A percentile compares a stretch with the other conserved stretches of the same genome.
Conservation (phyloP, 768 basidiomycete species). For the Nidula microcarpa region DNA sequence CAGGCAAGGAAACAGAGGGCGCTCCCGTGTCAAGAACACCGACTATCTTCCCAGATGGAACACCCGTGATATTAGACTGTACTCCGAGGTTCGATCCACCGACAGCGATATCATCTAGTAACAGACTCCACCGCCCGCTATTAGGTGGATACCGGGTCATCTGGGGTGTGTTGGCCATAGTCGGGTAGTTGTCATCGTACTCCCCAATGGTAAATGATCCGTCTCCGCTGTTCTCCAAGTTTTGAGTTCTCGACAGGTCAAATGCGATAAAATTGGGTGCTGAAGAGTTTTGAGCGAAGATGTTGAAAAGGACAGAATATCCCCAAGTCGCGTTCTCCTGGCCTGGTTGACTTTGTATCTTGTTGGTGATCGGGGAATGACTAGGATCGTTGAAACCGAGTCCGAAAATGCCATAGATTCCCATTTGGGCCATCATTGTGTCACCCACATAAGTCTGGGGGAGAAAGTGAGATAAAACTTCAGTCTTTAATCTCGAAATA, state of each 20-base stretch:
- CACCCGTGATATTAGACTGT: slow-evolving; percentile 21
- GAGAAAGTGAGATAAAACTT: too few species aligned
- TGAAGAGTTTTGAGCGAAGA: slow-evolving; percentile 29
- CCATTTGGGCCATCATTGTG: too few species aligned
- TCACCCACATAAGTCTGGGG: too few species aligned
- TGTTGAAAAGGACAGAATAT: slow-evolving; percentile 32
- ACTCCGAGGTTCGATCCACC: slow-evolving; percentile 22
- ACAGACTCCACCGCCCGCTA: slow-evolving; percentile 35
- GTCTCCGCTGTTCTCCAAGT: slow-evolving; percentile 34
- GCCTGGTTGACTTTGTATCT: too few species aligned
- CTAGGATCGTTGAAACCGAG: too few species aligned
- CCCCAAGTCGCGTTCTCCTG: slow-evolving; percentile 20
- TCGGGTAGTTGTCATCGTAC: slow-evolving; percentile 28
- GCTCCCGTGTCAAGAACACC: slow-evolving; percentile 42
- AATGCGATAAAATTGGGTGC: slow-evolving; percentile 37
- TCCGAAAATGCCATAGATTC: too few species aligned
- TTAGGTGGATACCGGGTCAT: slow-evolving; percentile 28
- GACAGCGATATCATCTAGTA: slow-evolving; percentile 33
- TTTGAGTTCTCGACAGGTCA: slow-evolving; percentile 35
- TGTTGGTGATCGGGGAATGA: too few species aligned
- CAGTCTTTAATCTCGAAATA: too few species aligned
- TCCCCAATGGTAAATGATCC: slow-evolving; percentile 40
- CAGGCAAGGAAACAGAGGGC: slow-evolving; percentile 31
- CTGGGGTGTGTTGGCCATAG: slow-evolving; percentile 23
- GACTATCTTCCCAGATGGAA: slow-evolving; percentile 24